phyloP scores from a whole-genome alignment of 164 flowering plant species.

The Dillenia turbinata region DNA sequence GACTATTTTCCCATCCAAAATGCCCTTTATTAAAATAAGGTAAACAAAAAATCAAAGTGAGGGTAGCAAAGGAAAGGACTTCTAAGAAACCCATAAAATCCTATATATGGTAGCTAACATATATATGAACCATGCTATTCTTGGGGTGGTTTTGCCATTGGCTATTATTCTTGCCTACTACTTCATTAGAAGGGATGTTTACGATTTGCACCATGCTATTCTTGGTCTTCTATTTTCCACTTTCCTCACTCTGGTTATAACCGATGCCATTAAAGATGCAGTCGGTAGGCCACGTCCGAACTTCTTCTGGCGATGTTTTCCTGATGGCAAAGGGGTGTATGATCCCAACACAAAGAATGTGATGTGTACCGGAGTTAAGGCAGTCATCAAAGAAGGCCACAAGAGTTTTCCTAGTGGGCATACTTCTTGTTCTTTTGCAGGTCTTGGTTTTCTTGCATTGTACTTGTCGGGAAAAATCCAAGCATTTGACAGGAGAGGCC shows the following conservation, averaged over 20 bases:
- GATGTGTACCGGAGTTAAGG: slow-evolving; percentile 53
- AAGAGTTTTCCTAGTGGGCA: slow-evolving; percentile 31
- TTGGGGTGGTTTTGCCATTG: slow-evolving; percentile 3
- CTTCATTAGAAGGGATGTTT: slow-evolving; percentile 37
- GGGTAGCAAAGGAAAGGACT: no score
- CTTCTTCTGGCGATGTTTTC: slow-evolving; percentile 79
- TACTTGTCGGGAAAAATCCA: slow-evolving; percentile 62
- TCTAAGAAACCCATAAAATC: no score
- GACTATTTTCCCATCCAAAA: no score
- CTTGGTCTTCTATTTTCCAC: slow-evolving; percentile 62
- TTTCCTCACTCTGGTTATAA: slow-evolving; percentile 63
- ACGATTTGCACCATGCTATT: slow-evolving; percentile 53
- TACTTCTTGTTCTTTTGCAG: slow-evolving; percentile 55
- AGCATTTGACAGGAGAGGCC: slow-evolving; percentile 65
- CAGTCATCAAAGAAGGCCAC: slow-evolving; percentile 81
- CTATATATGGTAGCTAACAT: no score
- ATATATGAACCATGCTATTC: no score
- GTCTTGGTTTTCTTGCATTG: slow-evolving; percentile 54
- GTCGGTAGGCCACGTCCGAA: slow-evolving; percentile 78
- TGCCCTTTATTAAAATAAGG: no score
- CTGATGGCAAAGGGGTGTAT: slow-evolving; percentile 74
- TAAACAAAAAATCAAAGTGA: no score
- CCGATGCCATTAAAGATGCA: slow-evolving; percentile 75
- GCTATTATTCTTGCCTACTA: slow-evolving; percentile 28
- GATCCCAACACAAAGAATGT: slow-evolving; percentile 44